Evolutionary conservation across 2,329 filamentous ascomycete genomes (phyloP), one percentile per base, ranked within the genome.

Genomic region (Fusarium chuoi): DNA sequence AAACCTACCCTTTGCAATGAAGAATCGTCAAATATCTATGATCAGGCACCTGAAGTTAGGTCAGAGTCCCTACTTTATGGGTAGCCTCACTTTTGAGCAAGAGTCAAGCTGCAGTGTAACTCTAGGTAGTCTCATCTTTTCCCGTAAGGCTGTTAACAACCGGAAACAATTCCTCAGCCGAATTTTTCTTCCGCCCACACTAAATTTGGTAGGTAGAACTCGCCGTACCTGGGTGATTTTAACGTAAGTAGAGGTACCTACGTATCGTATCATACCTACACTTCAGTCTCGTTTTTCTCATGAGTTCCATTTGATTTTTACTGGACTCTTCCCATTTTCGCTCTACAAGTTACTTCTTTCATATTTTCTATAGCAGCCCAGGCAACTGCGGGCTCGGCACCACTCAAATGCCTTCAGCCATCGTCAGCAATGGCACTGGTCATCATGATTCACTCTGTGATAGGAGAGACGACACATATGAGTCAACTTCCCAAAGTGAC

Each of bases 401-500:
- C 39, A 24, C 54, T 41, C 60, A 49, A 51, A 78, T 78, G 76
- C 76, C 76, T 24, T 77, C 76, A 41, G 69, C 64, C 41, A 44
- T 75, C 36, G 22, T 45, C 62, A 54, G 67, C 36, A 48, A 67
- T 57, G 51, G 35, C 49, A 38, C 28, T 66, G 57, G 57, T 58
- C 74, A 65, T 61, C 55, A 74, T 55, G 55, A 46, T 60, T 68
- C 68, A 18, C 56, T 77, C 35, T 77, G 69, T 65, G 69, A 76
- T 58, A 72, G 69, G 48, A 74, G 68, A 30, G 69, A 75, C 67
- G 76, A 71, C 46, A 63, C 52, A 35, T 39, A 33, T 68, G 80
- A 79, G 68, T 79, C 83, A 73, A 60, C 70, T 36, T 38, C 68
- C 59, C 61, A 74, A 12, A 59, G 60, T 77, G 81, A 81, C 76